Evolutionary conservation across 257 asterid genomes (phyloP).

Genomic region (Lantana camara): DNA sequence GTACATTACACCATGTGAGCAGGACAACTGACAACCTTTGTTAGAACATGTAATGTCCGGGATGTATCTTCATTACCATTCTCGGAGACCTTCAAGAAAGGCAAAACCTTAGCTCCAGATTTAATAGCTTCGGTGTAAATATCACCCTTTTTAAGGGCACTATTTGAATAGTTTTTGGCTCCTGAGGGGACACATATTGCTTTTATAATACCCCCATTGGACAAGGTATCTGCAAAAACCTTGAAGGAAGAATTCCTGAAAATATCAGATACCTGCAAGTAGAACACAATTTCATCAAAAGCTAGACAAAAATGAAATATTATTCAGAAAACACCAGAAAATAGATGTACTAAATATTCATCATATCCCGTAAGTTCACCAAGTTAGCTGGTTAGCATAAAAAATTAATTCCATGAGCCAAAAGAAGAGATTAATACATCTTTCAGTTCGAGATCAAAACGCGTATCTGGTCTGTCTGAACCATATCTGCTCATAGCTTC

Average conservation of each 20-base stretch:
- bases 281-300: constrained; percentile 22
- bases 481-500: constrained; percentile 92
- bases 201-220: constrained; percentile 66
- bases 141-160: constrained; percentile 93
- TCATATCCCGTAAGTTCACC: background rate
- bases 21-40: constrained; percentile 2
- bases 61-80: constrained; percentile 58
- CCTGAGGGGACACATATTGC: constrained; percentile 86
- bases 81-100: constrained; percentile 80
- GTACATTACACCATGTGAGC: constrained; percentile 14
- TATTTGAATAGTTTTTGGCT: constrained; percentile 74
- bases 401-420: background rate
- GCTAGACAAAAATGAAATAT: background rate
- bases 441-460: constrained; percentile 79
- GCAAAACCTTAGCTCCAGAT: constrained; percentile 95
- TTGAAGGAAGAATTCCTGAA: constrained; percentile 79
- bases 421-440: constrained; percentile 56
- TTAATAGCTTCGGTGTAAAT: constrained; percentile 77
- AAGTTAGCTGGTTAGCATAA: constrained; percentile 1
- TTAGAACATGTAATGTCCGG: constrained; percentile 1
- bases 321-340: background rate
- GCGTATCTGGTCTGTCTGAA: constrained; percentile 90
- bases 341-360: background rate
- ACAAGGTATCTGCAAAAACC: constrained; percentile 79
- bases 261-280: constrained; percentile 71